Evolutionary conservation across 2,329 filamentous ascomycete species (phyloP), one percentile per base, ranked within the genome.

Genomic region (Acrocalymma vagum): DNA sequence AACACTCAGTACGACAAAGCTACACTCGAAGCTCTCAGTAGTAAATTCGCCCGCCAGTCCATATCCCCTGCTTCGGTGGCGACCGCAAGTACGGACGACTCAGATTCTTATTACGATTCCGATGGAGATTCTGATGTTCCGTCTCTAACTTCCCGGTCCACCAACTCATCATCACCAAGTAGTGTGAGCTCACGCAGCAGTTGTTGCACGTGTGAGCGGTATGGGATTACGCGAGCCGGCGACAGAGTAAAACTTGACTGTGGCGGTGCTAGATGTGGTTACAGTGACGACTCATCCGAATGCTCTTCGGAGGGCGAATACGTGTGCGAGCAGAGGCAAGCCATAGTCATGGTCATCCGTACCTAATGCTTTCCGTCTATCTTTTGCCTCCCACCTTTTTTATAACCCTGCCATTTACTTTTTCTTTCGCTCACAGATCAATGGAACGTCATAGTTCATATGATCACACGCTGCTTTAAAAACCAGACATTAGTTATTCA

Each of bases 221-320:
- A 94, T 78, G 93, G 92, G 61, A 95, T 97, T 78, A 96, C 92
- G 53, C 88, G 91, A 75, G 86, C 87, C 72, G 91, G 92, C 67
- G 88, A 95, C 72, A 86, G 92, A 64, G 88, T 97, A 81, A 94
- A 93, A 82, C 85, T 96, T 71, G 92, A 96, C 82, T 97, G 93
- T 67, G 91, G 91, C 60, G 93, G 93, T 58, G 79, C 85, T 48
- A 86, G 90, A 69, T 96, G 93, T 75, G 89, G 90, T 64, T 94
- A 88, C 75, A 82, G 81, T 53, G 86, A 89, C 62, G 84, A 87
- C 47, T 82, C 79, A 50, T 81, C 77, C 37, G 81, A 83, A 40
- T 90, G 86, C 78, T 90, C 85, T 56, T 87, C 81, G 59, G 86
- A 86, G 58, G 85, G 86, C 51, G 82, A 85, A 60, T 58, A 60